Percentiles rank a stretch among this genome's conserved stretches.
phyloP scores from a whole-genome alignment of 2,329 filamentous ascomycete genomes.

The Cordyceps javanica region DNA sequence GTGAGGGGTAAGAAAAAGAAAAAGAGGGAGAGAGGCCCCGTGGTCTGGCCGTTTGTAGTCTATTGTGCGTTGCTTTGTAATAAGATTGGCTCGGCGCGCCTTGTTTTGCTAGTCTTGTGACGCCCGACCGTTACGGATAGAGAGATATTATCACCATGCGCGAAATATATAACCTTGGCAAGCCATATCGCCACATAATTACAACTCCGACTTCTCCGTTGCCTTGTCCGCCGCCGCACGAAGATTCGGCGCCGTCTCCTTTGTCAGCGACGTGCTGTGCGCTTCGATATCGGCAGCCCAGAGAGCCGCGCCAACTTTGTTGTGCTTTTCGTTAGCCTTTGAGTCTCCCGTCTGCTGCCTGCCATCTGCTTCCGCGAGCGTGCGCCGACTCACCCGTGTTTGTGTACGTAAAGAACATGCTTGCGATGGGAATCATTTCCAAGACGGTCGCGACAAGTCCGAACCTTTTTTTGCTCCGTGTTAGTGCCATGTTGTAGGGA shows the following conservation, averaged over 20 bases:
- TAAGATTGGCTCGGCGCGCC: too few species aligned
- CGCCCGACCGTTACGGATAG: too few species aligned
- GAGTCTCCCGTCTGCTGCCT: too few species aligned
- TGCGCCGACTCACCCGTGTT: conserved; percentile 56
- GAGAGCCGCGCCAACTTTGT: conserved; percentile 75
- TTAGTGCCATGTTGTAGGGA: background rate
- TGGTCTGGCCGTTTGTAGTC: background rate
- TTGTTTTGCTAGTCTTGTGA: too few species aligned
- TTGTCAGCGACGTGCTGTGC: conserved; percentile 42
- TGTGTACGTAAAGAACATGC: conserved; percentile 82
- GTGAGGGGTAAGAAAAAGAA: too few species aligned
- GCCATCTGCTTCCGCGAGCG: background rate
- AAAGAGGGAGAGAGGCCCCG: background rate
- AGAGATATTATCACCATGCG: background rate
- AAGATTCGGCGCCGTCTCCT: conserved; percentile 44
- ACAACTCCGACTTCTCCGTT: conserved; percentile 29
- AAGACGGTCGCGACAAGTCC: conserved; percentile 68
- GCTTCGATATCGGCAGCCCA: conserved; percentile 84
- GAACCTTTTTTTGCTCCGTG: conserved; percentile 56
- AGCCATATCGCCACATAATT: background rate
- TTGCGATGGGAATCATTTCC: conserved; percentile 77
- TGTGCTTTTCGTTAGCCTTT: conserved; percentile 2
- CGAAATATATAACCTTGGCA: background rate
- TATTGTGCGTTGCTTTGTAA: background rate
- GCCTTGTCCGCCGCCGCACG: conserved; percentile 43